Evolutionary conservation across 305 asterid species (phyloP).

Genomic region (Fraxinus nigra): DNA sequence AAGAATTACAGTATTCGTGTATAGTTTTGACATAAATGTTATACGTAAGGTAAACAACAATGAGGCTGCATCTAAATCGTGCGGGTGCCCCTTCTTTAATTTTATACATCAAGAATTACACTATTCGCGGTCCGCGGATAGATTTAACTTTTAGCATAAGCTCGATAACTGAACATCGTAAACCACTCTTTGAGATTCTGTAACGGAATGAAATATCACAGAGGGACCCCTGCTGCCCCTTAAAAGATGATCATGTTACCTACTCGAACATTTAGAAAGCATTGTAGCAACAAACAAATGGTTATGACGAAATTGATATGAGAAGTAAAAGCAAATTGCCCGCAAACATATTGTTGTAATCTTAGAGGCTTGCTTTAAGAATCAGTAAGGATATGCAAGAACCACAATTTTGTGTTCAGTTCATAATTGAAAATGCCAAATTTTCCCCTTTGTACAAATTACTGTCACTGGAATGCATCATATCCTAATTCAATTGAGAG

Average conservation of each 20-base stretch:
- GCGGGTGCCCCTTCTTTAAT: neutral
- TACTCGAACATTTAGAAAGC: neutral
- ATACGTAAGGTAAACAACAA: neutral
- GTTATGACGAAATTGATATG: neutral
- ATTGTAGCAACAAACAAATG: neutral
- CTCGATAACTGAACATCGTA: neutral
- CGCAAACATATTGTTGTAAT: neutral
- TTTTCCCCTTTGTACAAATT: constrained; percentile 24
- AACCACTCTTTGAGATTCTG: neutral
- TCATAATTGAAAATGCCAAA: constrained; percentile 7
- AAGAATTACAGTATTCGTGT: too few relatives aligned
- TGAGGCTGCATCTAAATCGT: neutral
- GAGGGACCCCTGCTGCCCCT: neutral
- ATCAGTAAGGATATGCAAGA: neutral
- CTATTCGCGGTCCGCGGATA: neutral
- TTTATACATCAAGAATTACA: neutral
- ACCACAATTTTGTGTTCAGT: neutral
- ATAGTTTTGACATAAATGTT: too few relatives aligned
- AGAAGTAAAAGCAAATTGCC: neutral
- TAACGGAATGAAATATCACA: neutral
- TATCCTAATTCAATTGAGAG: neutral
- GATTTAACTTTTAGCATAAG: neutral
- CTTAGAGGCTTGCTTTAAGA: neutral
- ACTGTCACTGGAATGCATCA: constrained; percentile 12
- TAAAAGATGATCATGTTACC: neutral